Evolutionary conservation across 2,329 filamentous ascomycete genomes (phyloP), one percentile per base, ranked within the genome.

Genomic region (Ophidiomyces ophidiicola): DNA sequence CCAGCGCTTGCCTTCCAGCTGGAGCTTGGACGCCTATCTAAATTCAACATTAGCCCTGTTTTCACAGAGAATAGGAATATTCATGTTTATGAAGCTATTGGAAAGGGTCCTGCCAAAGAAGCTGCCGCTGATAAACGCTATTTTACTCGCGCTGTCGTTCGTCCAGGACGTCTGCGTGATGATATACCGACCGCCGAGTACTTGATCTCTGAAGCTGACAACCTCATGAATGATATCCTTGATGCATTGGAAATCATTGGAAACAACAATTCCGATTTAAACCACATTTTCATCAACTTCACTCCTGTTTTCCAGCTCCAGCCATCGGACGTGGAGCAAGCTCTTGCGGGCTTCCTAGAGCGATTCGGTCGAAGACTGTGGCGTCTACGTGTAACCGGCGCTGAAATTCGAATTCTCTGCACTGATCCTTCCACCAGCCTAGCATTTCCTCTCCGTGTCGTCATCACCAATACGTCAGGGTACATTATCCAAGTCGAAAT

Each of bases 201-300:
- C 66, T 76, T 98, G 59, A 92, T 94, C 52, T 94, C 87, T 0
- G 90, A 98, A 69, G 87, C 88, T 26, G 88, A 98, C 57, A 80
- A 90, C 47, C 72, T 96, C 52, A 87, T 98, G 74, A 96, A 85
- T 59, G 90, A 98, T 58, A 96, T 98, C 55, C 77, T 96, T 37
- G 90, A 98, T 58, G 90, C 90, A 31, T 71, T 98, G 43, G 90
- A 98, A 71, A 94, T 98, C 53, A 92, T 94, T 57, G 90, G 90
- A 57, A 94, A 94, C 72, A 96, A 94, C 70, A 92, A 93, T 69
- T 94, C 90, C 36, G 90, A 98, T 71, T 74, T 98, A 58, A 98
- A 98, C 72, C 90, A 98, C 68, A 90, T 98, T 72, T 98, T 98
- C 71, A 90, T 98, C 72, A 96, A 98, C 74, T 98, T 98, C 69